A percentile compares a stretch with the other conserved stretches of the same genome.
Conservation (phyloP, 371 early-diverging fungal genomes). For the Zopfochytrium polystomum region DNA sequence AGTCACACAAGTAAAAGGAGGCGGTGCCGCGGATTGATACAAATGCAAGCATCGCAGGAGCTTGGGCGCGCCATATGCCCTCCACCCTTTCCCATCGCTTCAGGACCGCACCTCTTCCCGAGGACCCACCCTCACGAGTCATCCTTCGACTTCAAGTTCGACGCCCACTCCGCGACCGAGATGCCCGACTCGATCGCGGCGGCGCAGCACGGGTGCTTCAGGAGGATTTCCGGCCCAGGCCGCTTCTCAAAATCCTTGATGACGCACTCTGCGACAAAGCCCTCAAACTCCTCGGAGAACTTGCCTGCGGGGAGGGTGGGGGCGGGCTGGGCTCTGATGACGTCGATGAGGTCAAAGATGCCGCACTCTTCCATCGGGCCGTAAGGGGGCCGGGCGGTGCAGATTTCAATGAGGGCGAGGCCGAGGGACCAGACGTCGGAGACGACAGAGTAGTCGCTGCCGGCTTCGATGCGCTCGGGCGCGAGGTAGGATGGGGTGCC, state of each 20-base stretch:
- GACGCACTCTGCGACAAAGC: slow-evolving; percentile 69
- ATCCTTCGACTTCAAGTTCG: no score
- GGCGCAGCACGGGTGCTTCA: slow-evolving; percentile 17
- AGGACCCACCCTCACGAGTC: no score
- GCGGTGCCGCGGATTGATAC: no score
- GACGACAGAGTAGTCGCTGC: slow-evolving; percentile 71
- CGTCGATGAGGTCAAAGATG: slow-evolving; percentile 83
- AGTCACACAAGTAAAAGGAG: no score
- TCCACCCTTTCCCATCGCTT: no score
- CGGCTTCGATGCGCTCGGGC: slow-evolving; percentile 90
- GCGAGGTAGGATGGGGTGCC: slow-evolving; percentile 94
- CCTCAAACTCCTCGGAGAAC: slow-evolving; percentile 69
- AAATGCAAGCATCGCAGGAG: no score
- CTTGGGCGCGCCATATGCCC: no score
- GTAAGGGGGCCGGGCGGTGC: slow-evolving; percentile 79
- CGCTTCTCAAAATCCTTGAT: slow-evolving; percentile 69
- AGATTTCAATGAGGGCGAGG: slow-evolving; percentile 84
- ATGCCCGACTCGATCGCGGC: slow-evolving; percentile 18
- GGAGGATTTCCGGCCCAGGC: slow-evolving; percentile 19
- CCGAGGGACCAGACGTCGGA: slow-evolving; percentile 96
- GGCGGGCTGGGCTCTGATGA: slow-evolving; percentile 81
- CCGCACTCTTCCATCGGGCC: slow-evolving; percentile 45
- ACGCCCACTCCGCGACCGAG: slow-evolving; percentile 19
- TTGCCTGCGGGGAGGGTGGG: slow-evolving; percentile 68
- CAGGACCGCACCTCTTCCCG: no score